Base-by-base conservation (phyloP, 2,329 filamentous ascomycete genomes). In the Fusarium haematococcum region DNA sequence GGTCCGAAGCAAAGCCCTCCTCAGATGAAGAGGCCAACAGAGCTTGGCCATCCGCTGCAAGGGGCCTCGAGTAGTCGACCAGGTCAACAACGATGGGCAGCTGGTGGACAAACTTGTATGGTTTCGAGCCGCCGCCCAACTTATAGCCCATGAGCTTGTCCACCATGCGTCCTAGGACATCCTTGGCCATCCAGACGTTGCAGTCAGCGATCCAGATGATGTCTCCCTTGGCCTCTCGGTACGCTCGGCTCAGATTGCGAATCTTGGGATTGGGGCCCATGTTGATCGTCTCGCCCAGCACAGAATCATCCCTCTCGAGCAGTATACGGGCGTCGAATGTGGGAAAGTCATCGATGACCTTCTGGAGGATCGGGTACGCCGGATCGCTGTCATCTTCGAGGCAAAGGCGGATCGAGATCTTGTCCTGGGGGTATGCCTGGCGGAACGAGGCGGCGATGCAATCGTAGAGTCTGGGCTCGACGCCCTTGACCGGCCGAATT, bases 231-330 rank as follows among this genome's bases (percentile, higher is more conserved):
- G 95, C 94, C 80, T 98, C 95, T 32, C 95, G 87, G 80, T 98
- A 99, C 3, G 95, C 95, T 50, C 95, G 90, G 81, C 95, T 98
- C 87, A 98, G 94, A 81, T 99, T 99, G 60, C 97, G 89, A 77
- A 99, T 97, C 86, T 99, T 99, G n/a, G 97, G 97, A 79, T 99
- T 99, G 1, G 97, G 97, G 0, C 97, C 97, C 66, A 98, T 88
- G 66, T 90, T 88, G 71, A 88, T 83, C 87, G 83, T 63, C 87
- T 88, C 13, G 84, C 82, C 35, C 10, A 97, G 85, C 33, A 91
- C 82, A 1, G 93, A 91, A 80, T 98, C 95, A 69, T 97, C 93
- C 59, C 93, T 90, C 84, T 98, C 96, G 57, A 98, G 87, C 13
- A 95, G 88, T 5, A 98, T 86, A 62, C 88, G 88, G 2, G 91